Base-by-base conservation (phyloP, 305 asterid genomes). In the Solanum hybrid region DNA sequence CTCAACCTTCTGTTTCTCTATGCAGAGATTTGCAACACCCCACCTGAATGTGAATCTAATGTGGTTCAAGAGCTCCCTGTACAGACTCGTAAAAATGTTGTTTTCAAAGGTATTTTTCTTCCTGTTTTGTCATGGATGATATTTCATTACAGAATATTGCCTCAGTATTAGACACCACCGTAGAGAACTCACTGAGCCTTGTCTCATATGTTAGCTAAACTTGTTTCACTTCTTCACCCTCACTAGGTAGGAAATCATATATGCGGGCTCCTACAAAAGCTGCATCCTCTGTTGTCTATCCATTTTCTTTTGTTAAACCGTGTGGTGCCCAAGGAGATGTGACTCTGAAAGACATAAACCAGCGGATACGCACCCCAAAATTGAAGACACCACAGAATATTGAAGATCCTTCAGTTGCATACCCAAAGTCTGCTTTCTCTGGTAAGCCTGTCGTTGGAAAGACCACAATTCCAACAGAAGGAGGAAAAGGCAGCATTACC, bases 401-500 rank as follows among this genome's bases (percentile, higher is more conserved):
- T 73, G 94, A 90, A 90, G 98, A 96, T 31, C 92, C 94, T 38
- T 87, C 92, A 13, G 92, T 84, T 88, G 38, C 94, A 76, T 96
- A 89, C 87, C 97, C 95, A 51, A 96, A 92, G 27, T 96, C 99
- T 72, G 98, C 99, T 29, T 95, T 97, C 91, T 95, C 99, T 2
- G 99, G 99, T 87, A 97, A 96, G 89, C 99, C 99, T 3, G 98
- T 97, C 3, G 97, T 97, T 4, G 99, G 98, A 34, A 97, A 96
- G 93, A 97, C 99, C 56, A 97, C 95, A 89, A 96, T 97, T 37
- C 97, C 94, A 60, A 97, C 97, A 4, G 97, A 96, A 93, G 98
- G 98, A 38, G 97, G 99, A 87, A 94, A 93, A 93, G 99, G 99
- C 73, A 95, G 99, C 96, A 97, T 97, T 81, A 97, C 99, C 8